Evolutionary conservation across 306 rosid genomes (phyloP).

Genomic region (Potentilla sterilis): DNA sequence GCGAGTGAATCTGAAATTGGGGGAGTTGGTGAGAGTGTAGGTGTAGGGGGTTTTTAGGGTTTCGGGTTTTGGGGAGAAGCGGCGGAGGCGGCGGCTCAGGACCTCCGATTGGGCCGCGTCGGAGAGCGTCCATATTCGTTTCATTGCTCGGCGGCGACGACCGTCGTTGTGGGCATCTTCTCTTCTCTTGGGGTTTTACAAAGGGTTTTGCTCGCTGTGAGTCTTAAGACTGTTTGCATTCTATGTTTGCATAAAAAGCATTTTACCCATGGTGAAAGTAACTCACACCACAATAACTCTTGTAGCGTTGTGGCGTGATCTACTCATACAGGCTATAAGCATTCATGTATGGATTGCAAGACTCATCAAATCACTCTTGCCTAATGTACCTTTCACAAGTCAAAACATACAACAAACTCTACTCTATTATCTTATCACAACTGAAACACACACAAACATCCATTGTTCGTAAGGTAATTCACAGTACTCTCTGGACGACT

Average conservation of each 20-base stretch:
- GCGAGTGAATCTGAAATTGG: conserved; percentile 20
- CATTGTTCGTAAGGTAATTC: too few species aligned
- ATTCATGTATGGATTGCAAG: too few species aligned
- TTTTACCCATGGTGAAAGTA: not conserved
- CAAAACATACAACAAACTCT: too few species aligned
- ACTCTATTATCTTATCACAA: too few species aligned
- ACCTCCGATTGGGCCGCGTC: conserved; percentile 38
- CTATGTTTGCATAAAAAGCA: not conserved
- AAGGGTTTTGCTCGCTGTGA: conserved; percentile 14
- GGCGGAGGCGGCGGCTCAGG: conserved; percentile 11
- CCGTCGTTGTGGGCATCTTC: not conserved
- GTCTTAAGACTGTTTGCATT: too few species aligned
- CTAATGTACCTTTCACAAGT: too few species aligned
- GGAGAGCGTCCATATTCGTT: conserved; percentile 50
- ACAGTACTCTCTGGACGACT: too few species aligned
- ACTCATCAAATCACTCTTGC: too few species aligned
- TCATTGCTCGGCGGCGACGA: conserved; percentile 38
- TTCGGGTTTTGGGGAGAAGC: conserved; percentile 23
- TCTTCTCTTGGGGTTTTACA: conserved; percentile 25
- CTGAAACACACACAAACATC: too few species aligned
- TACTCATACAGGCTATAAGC: too few species aligned
- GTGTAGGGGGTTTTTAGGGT: conserved; percentile 6
- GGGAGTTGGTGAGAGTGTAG: conserved; percentile 15
- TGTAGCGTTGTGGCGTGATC: too few species aligned
- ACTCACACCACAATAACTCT: not conserved